Conservation (phyloP, 306 rosid species). For the Lagenaria siceraria region DNA sequence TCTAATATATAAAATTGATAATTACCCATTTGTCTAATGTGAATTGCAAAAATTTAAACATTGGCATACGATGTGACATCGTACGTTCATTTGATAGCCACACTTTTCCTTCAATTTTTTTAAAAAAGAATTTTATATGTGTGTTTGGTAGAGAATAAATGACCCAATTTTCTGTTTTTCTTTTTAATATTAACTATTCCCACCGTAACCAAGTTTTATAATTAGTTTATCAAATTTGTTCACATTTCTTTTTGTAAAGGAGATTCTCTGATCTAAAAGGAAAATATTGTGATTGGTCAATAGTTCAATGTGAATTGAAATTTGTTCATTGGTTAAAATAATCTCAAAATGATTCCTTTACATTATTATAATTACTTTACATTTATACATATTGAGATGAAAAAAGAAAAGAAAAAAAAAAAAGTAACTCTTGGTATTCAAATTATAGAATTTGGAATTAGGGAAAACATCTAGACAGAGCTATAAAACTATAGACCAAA, state of each 20-base stretch:
- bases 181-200: not conserved
- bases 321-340: not conserved
- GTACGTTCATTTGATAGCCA: not conserved
- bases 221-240: not conserved
- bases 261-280: not conserved
- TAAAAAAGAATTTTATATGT: not conserved
- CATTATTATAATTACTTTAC: not conserved
- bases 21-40: no score
- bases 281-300: not conserved
- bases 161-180: no score
- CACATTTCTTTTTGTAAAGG: not conserved
- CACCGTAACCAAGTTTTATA: not conserved
- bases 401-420: no score
- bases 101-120: not conserved
- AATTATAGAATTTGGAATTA: not conserved
- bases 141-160: no score
- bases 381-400: not conserved
- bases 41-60: no score
- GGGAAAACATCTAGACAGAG: no score
- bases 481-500: no score
- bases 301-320: not conserved
- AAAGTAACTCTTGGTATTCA: not conserved
- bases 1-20: no score
- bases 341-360: no score
- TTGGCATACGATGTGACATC: not conserved